Conservation (phyloP, 768 basidiomycete genomes). For the Termitomyces sp. region DNA sequence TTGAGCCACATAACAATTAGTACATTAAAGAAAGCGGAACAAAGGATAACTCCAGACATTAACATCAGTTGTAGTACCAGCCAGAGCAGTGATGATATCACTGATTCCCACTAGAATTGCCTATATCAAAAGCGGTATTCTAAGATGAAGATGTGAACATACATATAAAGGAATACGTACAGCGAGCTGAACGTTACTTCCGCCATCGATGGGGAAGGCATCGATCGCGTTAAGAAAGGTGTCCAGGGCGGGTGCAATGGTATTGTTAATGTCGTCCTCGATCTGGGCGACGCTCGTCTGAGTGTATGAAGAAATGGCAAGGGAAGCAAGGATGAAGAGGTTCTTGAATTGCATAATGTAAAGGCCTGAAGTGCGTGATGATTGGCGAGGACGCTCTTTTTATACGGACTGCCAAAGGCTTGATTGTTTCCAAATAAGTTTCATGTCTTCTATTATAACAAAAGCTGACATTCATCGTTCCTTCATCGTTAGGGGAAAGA, state of each 20-base stretch:
- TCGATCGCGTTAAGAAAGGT: conserved; percentile 26
- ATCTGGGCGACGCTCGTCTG: conserved; percentile 23
- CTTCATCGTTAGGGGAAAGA: neutral
- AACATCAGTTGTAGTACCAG: conserved; percentile 23
- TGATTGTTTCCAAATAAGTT: neutral
- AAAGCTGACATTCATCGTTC: too few species aligned
- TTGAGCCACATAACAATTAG: neutral
- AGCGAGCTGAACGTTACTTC: conserved; percentile 17
- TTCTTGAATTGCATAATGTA: conserved; percentile 23
- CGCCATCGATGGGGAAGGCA: conserved; percentile 22
- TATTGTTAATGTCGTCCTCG: conserved; percentile 20
- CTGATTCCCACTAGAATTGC: conserved; percentile 21
- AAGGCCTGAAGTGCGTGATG: neutral
- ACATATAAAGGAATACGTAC: conserved; percentile 12
- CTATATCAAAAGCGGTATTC: conserved; percentile 10
- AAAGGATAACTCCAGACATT: conserved; percentile 12
- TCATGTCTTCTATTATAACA: neutral
- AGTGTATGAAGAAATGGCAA: conserved; percentile 20
- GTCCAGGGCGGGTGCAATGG: conserved; percentile 21
- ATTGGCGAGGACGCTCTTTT: neutral
- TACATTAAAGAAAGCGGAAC: neutral
- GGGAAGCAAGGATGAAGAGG: conserved; percentile 21
- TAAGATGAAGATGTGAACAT: neutral
- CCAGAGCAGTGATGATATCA: conserved; percentile 16
- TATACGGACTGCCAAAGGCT: neutral